Percentiles rank a stretch among this genome's conserved stretches.
Conservation (phyloP, 495 filamentous ascomycete genomes). For the Amorphotheca resinae region DNA sequence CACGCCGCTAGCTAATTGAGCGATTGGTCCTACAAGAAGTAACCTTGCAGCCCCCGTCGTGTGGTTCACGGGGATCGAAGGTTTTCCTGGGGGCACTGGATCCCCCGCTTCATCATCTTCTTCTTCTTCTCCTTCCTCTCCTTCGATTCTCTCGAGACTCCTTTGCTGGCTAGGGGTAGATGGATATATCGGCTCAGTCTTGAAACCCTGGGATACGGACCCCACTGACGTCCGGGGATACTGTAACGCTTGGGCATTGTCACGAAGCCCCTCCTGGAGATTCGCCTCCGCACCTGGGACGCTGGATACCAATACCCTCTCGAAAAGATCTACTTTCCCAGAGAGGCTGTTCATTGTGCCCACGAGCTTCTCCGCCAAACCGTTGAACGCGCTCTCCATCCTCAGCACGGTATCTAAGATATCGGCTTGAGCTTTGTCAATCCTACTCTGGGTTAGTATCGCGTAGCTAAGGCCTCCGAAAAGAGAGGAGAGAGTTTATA, state of each 20-base stretch:
- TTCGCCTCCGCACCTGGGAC: neutral
- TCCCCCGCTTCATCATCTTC: slow-evolving; percentile 24
- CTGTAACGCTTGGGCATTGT: neutral
- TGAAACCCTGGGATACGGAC: neutral
- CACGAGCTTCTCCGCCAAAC: neutral
- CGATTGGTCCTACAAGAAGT: slow-evolving; percentile 57
- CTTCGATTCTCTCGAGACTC: neutral
- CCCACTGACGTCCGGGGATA: neutral
- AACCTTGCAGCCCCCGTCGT: slow-evolving; percentile 71
- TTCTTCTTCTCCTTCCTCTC: neutral
- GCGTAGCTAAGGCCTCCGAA: neutral
- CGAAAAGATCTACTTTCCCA: neutral
- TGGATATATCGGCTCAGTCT: slow-evolving; percentile 6
- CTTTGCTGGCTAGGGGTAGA: slow-evolving; percentile 5
- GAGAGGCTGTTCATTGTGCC: neutral
- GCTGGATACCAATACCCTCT: neutral
- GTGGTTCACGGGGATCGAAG: slow-evolving; percentile 65
- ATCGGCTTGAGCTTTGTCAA: slow-evolving; percentile 39
- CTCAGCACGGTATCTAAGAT: slow-evolving; percentile 29
- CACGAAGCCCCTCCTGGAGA: neutral
- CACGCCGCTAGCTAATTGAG: slow-evolving; percentile 35
- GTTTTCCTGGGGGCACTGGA: slow-evolving; percentile 35
- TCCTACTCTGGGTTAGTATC: slow-evolving; percentile 26
- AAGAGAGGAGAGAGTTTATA: neutral
- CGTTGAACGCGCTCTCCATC: neutral